Evolutionary conservation across 257 asterid genomes (phyloP).

Genomic region (Solanum tarapatanum): DNA sequence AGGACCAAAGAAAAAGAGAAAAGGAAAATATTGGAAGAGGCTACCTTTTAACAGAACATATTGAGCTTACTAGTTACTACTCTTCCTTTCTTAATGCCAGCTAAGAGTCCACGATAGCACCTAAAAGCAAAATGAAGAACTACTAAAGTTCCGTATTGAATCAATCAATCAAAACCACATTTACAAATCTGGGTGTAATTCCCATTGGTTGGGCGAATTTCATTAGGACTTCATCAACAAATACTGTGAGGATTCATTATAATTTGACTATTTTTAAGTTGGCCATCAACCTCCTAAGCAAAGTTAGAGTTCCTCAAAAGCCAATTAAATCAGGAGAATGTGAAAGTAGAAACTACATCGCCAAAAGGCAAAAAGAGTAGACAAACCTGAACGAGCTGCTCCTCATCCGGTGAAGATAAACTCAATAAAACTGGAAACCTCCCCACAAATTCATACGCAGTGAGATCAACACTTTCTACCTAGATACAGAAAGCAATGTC

Average conservation of each 20-base stretch:
- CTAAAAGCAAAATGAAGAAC: no score
- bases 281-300: neutral
- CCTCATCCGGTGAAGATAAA: slow-evolving; percentile 59
- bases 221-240: neutral
- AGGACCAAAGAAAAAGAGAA: neutral
- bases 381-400: slow-evolving; percentile 76
- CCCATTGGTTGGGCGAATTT: neutral
- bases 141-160: no score
- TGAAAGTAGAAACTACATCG: neutral
- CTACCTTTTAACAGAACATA: neutral
- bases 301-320: neutral
- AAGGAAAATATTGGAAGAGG: neutral
- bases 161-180: no score
- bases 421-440: slow-evolving; percentile 35
- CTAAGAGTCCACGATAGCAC: no score
- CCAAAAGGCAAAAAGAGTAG: neutral
- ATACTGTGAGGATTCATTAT: neutral
- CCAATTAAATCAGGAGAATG: neutral
- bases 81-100: neutral
- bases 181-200: neutral
- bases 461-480: slow-evolving; percentile 86
- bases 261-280: neutral
- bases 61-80: neutral
- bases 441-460: slow-evolving; percentile 83
- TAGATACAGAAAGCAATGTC: slow-evolving; percentile 9